Evolutionary conservation across 2,329 filamentous ascomycete species (phyloP), one percentile per base, ranked within the genome.

Genomic region (Colletotrichum sp.): DNA sequence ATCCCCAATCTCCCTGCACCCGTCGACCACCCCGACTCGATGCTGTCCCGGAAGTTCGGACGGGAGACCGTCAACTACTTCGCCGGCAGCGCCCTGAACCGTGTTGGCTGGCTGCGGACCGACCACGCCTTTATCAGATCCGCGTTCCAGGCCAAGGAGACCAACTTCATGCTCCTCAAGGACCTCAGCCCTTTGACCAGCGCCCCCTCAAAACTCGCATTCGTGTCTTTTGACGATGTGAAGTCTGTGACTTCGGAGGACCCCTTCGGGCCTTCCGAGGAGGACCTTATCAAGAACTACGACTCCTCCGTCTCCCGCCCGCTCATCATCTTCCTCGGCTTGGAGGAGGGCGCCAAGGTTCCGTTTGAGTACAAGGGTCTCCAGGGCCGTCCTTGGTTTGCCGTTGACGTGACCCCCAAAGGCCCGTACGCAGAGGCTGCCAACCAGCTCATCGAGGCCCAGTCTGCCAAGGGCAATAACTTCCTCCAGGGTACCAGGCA

Each of bases 11-110:
- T 88, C 72, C 84, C 87, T 71, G 78, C 82, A 66, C 84, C 81
- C 77, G 84, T 89, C 77, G 82, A 82, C 76, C 84, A 85, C 84
- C 84, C 90, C 84, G 86, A 89, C 83, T 91, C 90, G 15, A 95
- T 95, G 92, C 88, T 97, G 80, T 91, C 92, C 79, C 89, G 91
- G 75, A 95, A 93, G 82, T 96, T 96, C 85, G 95, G 95, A 84
- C 93, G 91, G 79, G 95, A 96, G 85, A 88, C 95, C 77, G 90
- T 93, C 82, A 97, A 96, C 85, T 97, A 97, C 90, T 97, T 96
- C 85, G 92, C 94, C 66, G 94, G 94, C 79, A 93, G 91, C 71
- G 94, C 93, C 8, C 85, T 96, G 73, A 96, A 97, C 86, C 92
- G 95, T 61, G 90, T 96, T 63, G 95, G 94, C 19, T 97, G 96